Base-by-base conservation (phyloP, 1,284 basidiomycete genomes). In the Boletus albobrunnescens region DNA sequence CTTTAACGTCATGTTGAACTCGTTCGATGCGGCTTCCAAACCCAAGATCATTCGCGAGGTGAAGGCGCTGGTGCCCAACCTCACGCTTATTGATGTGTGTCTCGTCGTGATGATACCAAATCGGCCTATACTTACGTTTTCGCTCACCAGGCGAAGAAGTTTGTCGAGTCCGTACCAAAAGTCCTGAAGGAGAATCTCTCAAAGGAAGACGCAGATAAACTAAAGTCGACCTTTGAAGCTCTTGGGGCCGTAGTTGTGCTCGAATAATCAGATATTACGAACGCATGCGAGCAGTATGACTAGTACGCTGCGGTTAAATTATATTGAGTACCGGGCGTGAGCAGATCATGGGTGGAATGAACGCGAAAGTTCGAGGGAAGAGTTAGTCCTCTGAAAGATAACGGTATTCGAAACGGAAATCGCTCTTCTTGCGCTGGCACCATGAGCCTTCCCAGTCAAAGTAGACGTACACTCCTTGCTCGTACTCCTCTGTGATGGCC, bases 41-140 rank as follows among this genome's bases (percentile, higher is more conserved):
- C 91, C 96, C 35, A 99, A 99, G 77, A 85, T 98, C 59, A 99
- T 99, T 66, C 84, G 91, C 60, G 96, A 99, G 71, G 91, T 99
- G 61, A 99, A 99, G 78, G 91, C 90, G 9, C 68, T 96, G 57
- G 86, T 95, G 58, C 92, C 94, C 26, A 93, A 90, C 70, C 82
- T 98, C 68, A 96, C 93, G 50, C 81, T 98, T 63, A 94, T 97
- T 54, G 94, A 96, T 68, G 94, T 94, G 63, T 64, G 91, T 79
- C 13, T 23, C 26, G 42, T 46, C 19, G 5, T 26, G 14, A 3
- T 17, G 35, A 46, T 8, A 10, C 45, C 38, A 26, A 36, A 26
- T 47, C 23, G 20, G 46, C 47, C 52, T 48, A 53, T 36, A 19
- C 37, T 44, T 24, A 46, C 16, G 30, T 36, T 23, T 44, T 31